phyloP scores from a whole-genome alignment of 2,329 filamentous ascomycete species.

The Ophiostoma ips region DNA sequence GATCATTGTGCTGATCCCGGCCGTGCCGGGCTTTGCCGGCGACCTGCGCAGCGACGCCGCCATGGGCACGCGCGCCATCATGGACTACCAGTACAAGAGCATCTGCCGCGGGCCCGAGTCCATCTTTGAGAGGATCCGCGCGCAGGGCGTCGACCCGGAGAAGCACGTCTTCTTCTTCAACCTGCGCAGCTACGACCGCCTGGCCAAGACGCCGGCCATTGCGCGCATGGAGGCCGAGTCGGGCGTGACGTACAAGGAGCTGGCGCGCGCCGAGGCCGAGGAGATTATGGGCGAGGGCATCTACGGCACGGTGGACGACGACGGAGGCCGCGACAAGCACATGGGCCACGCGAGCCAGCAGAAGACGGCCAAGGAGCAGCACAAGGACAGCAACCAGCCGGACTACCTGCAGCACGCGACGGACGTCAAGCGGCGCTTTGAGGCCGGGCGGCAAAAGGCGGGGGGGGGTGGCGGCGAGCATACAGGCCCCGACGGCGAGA shows the following conservation, averaged over 20 bases:
- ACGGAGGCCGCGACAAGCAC: conserved; percentile 33
- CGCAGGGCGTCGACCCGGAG: conserved; percentile 59
- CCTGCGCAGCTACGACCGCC: conserved; percentile 76
- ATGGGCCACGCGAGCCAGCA: conserved; percentile 30
- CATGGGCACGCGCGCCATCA: conserved; percentile 78
- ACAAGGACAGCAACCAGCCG: conserved; percentile 18
- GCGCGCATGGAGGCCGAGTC: conserved; percentile 61
- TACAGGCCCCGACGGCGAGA: background rate
- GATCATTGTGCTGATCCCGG: conserved; percentile 80
- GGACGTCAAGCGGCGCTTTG: conserved; percentile 39
- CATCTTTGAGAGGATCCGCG: conserved; percentile 65
- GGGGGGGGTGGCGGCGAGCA: too few relatives aligned
- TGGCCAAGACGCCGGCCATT: conserved; percentile 68
- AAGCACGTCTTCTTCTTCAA: conserved; percentile 92
- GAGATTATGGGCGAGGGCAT: conserved; percentile 70
- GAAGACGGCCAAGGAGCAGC: conserved; percentile 19
- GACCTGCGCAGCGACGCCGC: conserved; percentile 76
- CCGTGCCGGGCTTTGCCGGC: conserved; percentile 86
- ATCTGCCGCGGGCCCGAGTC: conserved; percentile 85
- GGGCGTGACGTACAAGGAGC: conserved; percentile 70
- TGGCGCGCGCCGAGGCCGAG: conserved; percentile 77
- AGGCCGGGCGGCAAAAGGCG: conserved; percentile 20
- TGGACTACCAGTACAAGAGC: conserved; percentile 98
- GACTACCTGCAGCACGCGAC: conserved; percentile 26
- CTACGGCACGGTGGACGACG: conserved; percentile 38